These are phyloP conservation scores for Edhazardia aedis DNA, from an alignment of 371 early-diverging fungal species.

Conservation along the genomic window DNA sequence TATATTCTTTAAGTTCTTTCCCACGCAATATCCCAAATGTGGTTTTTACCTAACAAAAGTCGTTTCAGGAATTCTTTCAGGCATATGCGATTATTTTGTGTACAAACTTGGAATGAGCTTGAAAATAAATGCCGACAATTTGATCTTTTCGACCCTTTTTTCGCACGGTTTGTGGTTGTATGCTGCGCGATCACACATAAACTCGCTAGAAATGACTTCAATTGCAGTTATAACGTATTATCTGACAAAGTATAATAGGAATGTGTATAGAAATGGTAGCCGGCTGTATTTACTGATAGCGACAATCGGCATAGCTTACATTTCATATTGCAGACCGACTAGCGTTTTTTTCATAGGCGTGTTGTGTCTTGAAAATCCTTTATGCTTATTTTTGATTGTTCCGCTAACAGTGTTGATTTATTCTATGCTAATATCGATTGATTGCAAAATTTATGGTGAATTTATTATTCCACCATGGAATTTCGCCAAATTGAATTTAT, in stretches of 20 bases:
- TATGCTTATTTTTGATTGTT: no score
- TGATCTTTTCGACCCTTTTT: neutral
- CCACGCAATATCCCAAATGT: neutral
- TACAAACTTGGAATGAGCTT: neutral
- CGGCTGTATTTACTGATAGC: no score
- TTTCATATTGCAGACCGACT: no score
- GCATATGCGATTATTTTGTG: neutral
- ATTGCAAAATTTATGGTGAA: constrained; percentile 12
- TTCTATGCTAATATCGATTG: no score
- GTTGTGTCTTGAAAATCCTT: no score
- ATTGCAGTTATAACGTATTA: neutral
- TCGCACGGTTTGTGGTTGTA: constrained; percentile 20
- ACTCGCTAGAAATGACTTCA: constrained; percentile 11
- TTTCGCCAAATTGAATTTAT: constrained; percentile 12
- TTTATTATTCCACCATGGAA: neutral
- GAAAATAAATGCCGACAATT: neutral
- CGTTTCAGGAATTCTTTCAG: neutral
- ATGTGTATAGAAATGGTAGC: no score
- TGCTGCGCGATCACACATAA: constrained; percentile 9
- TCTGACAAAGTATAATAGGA: neutral
- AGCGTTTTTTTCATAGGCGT: no score
- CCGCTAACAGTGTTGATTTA: no score
- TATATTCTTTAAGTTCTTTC: neutral
- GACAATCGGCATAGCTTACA: no score
- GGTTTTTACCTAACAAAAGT: neutral